Percentiles rank a stretch among this genome's conserved stretches.
Conservation (phyloP, 441 rosid species). For the Pelargonium myrrhifolium region DNA sequence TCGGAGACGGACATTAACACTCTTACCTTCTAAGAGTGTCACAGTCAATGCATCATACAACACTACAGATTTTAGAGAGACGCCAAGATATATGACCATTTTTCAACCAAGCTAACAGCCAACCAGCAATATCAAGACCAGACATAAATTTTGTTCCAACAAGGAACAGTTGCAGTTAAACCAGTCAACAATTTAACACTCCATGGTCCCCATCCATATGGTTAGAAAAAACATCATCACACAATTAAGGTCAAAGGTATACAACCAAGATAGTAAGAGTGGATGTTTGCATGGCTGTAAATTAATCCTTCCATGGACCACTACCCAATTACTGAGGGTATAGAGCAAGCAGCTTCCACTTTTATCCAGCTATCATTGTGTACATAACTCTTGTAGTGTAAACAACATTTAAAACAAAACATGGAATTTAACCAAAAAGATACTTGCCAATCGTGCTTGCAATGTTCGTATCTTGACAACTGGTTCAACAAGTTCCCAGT, state of each 20-base stretch:
- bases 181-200: background rate
- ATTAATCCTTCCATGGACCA: too few relatives aligned
- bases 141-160: background rate
- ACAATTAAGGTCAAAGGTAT: too few relatives aligned
- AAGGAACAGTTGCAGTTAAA: background rate
- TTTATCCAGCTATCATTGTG: too few relatives aligned
- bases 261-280: too few relatives aligned
- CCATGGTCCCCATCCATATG: too few relatives aligned
- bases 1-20: background rate
- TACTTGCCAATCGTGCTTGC: constrained; percentile 84
- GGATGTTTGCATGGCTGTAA: too few relatives aligned
- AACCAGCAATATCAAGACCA: background rate
- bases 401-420: constrained; percentile 13
- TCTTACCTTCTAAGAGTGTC: background rate
- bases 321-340: background rate
- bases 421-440: background rate
- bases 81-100: background rate
- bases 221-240: too few relatives aligned
- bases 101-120: background rate
- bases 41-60: background rate
- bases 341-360: background rate
- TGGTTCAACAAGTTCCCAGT: constrained; percentile 91
- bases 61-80: background rate
- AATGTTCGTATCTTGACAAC: constrained; percentile 66
- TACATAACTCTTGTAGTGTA: background rate